A percentile compares a stretch with the other conserved stretches of the same genome.
Evolutionary conservation across 2,329 filamentous ascomycete species (phyloP).

Genomic region (Coniella vitis): DNA sequence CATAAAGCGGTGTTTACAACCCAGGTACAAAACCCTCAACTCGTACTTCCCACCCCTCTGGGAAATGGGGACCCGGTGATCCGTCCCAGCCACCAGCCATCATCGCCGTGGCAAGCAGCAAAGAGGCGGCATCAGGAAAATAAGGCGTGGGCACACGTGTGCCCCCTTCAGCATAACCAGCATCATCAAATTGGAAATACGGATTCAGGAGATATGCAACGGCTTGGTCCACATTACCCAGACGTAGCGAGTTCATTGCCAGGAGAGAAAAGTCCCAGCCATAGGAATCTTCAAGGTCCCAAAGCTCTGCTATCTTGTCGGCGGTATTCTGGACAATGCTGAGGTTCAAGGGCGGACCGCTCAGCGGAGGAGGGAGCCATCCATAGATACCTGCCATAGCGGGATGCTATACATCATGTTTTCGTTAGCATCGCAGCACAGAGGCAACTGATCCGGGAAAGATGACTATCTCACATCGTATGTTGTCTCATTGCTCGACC

Average conservation of each 20-base stretch:
- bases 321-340: constrained; percentile 31
- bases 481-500: constrained; percentile 31
- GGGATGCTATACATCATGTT: constrained; percentile 24
- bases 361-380: constrained; percentile 33
- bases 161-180: constrained; percentile 47
- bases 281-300: constrained; percentile 33
- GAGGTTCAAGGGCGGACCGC: constrained; percentile 28
- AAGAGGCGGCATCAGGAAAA: constrained; percentile 42
- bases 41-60: constrained; percentile 38
- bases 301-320: constrained; percentile 30
- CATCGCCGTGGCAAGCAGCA: constrained; percentile 48
- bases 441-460: neutral
- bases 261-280: constrained; percentile 40
- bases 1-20: constrained; percentile 18
- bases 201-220: constrained; percentile 40
- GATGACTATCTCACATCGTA: constrained; percentile 23
- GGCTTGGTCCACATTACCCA: constrained; percentile 32
- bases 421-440: neutral
- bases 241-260: constrained; percentile 36
- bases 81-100: constrained; percentile 52
- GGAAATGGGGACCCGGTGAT: constrained; percentile 38
- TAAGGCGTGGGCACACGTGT: constrained; percentile 49
- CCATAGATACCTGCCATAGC: constrained; percentile 37
- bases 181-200: constrained; percentile 48
- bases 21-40: constrained; percentile 41